phyloP scores from a whole-genome alignment of 805 yeast species.

The Monosporozyma solicola region DNA sequence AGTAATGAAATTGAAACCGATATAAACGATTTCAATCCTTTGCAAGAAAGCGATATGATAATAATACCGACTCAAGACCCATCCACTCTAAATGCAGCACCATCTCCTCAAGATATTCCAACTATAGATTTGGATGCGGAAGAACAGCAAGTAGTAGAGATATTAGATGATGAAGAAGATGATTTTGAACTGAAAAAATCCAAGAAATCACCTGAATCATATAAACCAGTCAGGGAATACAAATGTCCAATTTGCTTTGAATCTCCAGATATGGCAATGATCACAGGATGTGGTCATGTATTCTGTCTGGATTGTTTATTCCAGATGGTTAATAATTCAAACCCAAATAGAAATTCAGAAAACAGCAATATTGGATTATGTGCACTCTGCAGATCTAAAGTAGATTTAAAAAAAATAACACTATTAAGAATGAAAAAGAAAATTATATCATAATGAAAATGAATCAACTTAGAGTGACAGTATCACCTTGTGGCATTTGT shows the following conservation, averaged over 20 bases:
- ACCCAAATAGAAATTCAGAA: slow-evolving; percentile 6
- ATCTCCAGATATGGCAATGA: slow-evolving; percentile 39
- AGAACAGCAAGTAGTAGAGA: slow-evolving; percentile 33
- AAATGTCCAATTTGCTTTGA: slow-evolving; percentile 52
- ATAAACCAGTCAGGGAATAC: slow-evolving; percentile 30
- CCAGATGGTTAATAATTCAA: slow-evolving; percentile 41
- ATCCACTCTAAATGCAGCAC: not conserved
- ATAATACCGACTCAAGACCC: not conserved
- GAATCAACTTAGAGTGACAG: not conserved
- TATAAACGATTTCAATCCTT: not conserved
- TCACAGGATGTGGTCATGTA: slow-evolving; percentile 50
- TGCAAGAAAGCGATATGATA: not conserved
- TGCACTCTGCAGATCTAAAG: slow-evolving; percentile 35
- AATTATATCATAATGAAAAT: slow-evolving; percentile 7
- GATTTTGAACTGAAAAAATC: slow-evolving; percentile 10
- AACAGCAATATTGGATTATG: slow-evolving; percentile 32
- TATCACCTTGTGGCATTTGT: not conserved
- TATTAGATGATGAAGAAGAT: slow-evolving; percentile 30
- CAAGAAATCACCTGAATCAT: slow-evolving; percentile 12
- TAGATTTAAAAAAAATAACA: slow-evolving; percentile 26
- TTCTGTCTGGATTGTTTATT: slow-evolving; percentile 48
- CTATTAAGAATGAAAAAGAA: slow-evolving; percentile 30
- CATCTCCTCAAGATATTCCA: not conserved
- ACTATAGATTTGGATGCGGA: slow-evolving; percentile 14
- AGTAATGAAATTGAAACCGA: not conserved